Evolutionary conservation across 805 yeast genomes (phyloP).

Genomic region (Saccharomycopsis fermentans): DNA sequence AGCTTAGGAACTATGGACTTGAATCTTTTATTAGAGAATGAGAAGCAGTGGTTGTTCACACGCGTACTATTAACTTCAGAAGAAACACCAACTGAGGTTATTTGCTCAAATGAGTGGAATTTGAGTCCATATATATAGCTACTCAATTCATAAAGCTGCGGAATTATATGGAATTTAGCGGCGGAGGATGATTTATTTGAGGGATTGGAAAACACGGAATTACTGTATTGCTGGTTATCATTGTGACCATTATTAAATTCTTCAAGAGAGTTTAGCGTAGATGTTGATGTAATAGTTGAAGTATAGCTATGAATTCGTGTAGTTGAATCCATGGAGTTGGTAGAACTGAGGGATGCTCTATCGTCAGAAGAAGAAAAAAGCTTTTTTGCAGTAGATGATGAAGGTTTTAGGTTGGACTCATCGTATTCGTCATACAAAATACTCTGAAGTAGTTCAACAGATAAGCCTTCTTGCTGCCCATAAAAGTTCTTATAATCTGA

Average conservation of each 20-base stretch:
- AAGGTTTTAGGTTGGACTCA: background rate
- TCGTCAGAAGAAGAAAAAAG: background rate
- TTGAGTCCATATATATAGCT: slow-evolving; percentile 67
- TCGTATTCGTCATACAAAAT: slow-evolving; percentile 10
- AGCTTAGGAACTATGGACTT: slow-evolving; percentile 51
- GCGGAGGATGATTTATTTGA: background rate
- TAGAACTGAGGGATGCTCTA: background rate
- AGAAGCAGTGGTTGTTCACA: slow-evolving; percentile 70
- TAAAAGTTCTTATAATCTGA: background rate
- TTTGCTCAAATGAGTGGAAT: slow-evolving; percentile 50
- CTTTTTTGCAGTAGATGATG: background rate
- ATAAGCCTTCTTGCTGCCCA: slow-evolving; percentile 17
- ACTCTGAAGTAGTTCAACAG: slow-evolving; percentile 19
- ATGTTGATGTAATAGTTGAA: slow-evolving; percentile 26
- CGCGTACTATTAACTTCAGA: slow-evolving; percentile 63
- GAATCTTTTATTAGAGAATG: slow-evolving; percentile 68
- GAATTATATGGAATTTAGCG: slow-evolving; percentile 23
- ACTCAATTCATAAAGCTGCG: slow-evolving; percentile 50
- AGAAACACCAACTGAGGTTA: background rate
- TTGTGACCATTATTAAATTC: background rate
- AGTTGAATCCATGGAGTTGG: background rate
- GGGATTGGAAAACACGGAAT: background rate
- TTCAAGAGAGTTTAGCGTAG: slow-evolving; percentile 19
- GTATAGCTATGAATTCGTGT: slow-evolving; percentile 8
- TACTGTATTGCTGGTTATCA: background rate